Evolutionary conservation across 192 early-diverging fungal species (phyloP), one percentile per base, ranked within the genome.

Genomic region (Thoreauomyces humboldtii): DNA sequence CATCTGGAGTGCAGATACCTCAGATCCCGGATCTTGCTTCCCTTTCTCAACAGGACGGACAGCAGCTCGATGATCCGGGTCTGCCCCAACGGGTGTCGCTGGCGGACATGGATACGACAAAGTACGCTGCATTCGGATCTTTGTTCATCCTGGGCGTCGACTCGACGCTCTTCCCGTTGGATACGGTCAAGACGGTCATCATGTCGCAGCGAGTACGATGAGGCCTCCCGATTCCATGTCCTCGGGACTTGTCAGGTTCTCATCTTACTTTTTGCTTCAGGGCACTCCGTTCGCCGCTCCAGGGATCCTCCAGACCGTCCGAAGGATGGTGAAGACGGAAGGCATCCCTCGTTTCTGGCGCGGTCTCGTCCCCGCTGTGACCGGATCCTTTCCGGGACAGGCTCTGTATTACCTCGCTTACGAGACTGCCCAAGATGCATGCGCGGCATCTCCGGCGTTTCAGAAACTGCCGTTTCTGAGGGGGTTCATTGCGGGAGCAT

Each of bases 371-470:
- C 73, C 78, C n/a, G 61, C 75, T 6, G 71, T 72, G 17, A 43
- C 61, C 15, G 78, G 78, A 9, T 70, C 70, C 7, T 74, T 80
- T 34, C 78, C 78, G 3, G 78, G 78, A 4, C 78, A 80, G 54
- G 78, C 78, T 7, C 59, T 61, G 11, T 80, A 80, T 28, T 80
- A 80, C 47, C 24, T 72, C 17, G 74, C 78, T 2, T 75, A 75
- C 44, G 78, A 80, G 38, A 69, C 65, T n/a, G 70, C 65, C 33
- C 74, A 80, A 36, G 78, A 77, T 42, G 25, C 25, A 37, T 61
- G 45, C 22, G 45, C 38, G 24, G 15, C 62, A n/a, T 17, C 32
- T 5, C 7, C 46, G 17, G 42, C 59, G 31, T 52, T 59, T 17
- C 43, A 11, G 25, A 17, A 7, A 11, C 28, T 9, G 11, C 27